Evolutionary conservation across 2,329 filamentous ascomycete genomes (phyloP), one percentile per base, ranked within the genome.

Genomic region (Magnaporthiopsis incrustans): DNA sequence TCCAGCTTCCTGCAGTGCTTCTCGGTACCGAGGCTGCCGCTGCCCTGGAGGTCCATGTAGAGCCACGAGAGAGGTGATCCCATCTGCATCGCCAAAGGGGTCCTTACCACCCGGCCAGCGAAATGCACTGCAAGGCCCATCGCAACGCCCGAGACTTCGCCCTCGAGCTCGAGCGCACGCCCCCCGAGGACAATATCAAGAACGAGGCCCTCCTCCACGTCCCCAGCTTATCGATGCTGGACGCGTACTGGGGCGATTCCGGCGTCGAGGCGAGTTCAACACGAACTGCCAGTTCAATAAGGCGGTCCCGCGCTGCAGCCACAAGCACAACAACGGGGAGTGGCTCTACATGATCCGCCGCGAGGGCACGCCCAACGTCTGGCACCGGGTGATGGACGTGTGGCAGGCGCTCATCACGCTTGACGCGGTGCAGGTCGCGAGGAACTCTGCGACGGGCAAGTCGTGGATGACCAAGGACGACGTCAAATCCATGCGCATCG

Each of bases 331-430:
- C 38, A 65, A 70, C 63, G 67, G 62, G 3, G 64, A 66, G 18
- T 69, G 68, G 63, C 68, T 70, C 22, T 67, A 72, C 63, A 44
- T 73, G 18, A 69, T 70, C 14, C 65, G 66, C 44, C 65, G 71
- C 6, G 71, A 73, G 64, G 66, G 67, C 44, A 69, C 70, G 61
- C 60, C 63, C 15, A 72, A 73, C 64, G 60, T 71, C 35, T 73
- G 70, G 68, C 71, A 72, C 61, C 70, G 70, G 61, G 57, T 71
- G 26, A 68, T 72, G 68, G 71, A 73, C 66, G 61, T 72, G 12
- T 71, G 70, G 70, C 68, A 71, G 30, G 67, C 69, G 4, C 65
- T 68, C 14, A 60, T 71, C 30, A 30, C 26, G 22, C 56, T 73
- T 22, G 69, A 72, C 38, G 63, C 64, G 10, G 64, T 72, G 26